Evolutionary conservation across 2,329 filamentous ascomycete genomes (phyloP), one percentile per base, ranked within the genome.

Genomic region (Botrytis aclada): DNA sequence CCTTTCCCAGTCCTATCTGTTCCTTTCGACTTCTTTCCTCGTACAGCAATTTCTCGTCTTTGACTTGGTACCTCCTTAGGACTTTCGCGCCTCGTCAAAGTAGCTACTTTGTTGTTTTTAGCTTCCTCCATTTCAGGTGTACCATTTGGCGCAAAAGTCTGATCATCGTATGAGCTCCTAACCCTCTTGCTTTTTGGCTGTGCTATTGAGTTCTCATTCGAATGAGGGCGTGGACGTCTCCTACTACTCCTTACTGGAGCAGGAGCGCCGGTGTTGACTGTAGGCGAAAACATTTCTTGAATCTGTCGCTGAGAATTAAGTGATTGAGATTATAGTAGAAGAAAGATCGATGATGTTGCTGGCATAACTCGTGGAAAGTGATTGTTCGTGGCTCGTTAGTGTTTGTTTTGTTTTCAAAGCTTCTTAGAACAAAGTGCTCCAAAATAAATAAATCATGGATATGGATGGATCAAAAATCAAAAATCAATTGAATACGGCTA

Each of bases 1-100:
- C 89, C 90, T 80, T 92, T 93, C 77, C 90, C 92, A 77, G 84
- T 86, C 77, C 91, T 86, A 78, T 93, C 89, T 74, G 85, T 85
- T n/a, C 86, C 83, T 79, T 90, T 90, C 64, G 85, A 80, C 80
- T 91, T 91, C 80, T 90, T 91, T 16, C 87, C 85, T 75, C 89
- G 86, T 56, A 90, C 84, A 73, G 84, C 88, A 64, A 89, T 84
- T 77, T 91, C 88, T 76, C 85, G 77, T 70, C 71, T 75, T 39
- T 73, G 78, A 71, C 80, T 80, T 69, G 74, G 72, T 22, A 75
- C 66, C 61, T 77, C 76, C 69, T 71, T 75, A 5, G 75, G 69
- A 47, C 72, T 77, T 70, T 79, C 77, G 74, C 84, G 79, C 60
- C 82, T 81, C 70, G 85, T 83, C 74, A 85, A 77, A 18, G 76